phyloP scores from a whole-genome alignment of 2,329 filamentous ascomycete species.

The Verticillium longisporum region DNA sequence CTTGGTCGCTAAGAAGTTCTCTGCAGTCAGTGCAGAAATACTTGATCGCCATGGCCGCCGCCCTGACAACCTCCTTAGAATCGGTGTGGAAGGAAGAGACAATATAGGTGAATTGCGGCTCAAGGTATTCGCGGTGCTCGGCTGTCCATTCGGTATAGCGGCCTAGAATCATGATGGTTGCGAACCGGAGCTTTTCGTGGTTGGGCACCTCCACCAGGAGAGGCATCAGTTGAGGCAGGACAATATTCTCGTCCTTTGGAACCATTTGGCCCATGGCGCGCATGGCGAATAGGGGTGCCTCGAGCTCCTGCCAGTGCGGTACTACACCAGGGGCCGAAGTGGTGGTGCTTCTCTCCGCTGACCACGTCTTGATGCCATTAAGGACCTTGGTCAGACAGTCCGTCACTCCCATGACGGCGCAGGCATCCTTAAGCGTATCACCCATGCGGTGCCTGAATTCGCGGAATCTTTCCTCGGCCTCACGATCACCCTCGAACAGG shows the following conservation, averaged over 20 bases:
- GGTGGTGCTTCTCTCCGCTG: conserved; percentile 66
- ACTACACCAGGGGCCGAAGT: conserved; percentile 47
- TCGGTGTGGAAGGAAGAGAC: conserved; percentile 84
- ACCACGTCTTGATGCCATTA: conserved; percentile 80
- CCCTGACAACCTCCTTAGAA: conserved; percentile 85
- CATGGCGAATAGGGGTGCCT: conserved; percentile 92
- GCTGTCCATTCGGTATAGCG: conserved; percentile 98
- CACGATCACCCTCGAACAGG: conserved; percentile 90
- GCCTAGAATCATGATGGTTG: conserved; percentile 94
- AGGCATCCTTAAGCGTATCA: conserved; percentile 94
- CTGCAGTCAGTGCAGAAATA: conserved; percentile 97
- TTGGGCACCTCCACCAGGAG: conserved; percentile 89
- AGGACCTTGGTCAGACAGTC: conserved; percentile 89
- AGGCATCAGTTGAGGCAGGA: conserved; percentile 87
- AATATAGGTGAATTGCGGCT: conserved; percentile 92
- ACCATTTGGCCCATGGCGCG: conserved; percentile 97
- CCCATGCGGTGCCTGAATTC: conserved; percentile 97
- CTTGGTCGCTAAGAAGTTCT: conserved; percentile 74
- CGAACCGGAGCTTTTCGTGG: conserved; percentile 97
- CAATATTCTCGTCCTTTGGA: conserved; percentile 75
- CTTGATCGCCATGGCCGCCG: conserved; percentile 88
- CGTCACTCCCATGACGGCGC: conserved; percentile 89
- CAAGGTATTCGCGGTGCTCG: conserved; percentile 84
- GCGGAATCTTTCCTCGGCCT: conserved; percentile 93
- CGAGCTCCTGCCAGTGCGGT: conserved; percentile 92